Evolutionary conservation across 2,329 filamentous ascomycete genomes (phyloP).

Genomic region (Alternaria sp.): DNA sequence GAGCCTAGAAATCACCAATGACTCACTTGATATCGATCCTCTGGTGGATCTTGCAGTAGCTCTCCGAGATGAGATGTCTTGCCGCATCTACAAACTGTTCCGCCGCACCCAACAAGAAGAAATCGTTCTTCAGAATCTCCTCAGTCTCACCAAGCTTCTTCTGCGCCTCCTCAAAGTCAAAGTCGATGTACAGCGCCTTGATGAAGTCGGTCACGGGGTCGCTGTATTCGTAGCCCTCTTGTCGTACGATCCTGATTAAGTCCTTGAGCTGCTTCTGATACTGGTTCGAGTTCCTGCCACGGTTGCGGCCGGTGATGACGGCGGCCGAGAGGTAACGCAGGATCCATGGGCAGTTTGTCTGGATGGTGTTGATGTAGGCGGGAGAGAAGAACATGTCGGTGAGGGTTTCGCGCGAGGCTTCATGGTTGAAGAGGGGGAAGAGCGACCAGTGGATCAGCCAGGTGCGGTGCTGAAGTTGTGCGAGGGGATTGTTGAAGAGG

Average conservation of each 20-base stretch:
- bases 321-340: slow-evolving; percentile 92
- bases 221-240: slow-evolving; percentile 96
- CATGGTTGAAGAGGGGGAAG: slow-evolving; percentile 99
- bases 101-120: slow-evolving; percentile 87
- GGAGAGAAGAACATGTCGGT: slow-evolving; percentile 97
- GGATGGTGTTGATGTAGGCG: slow-evolving; percentile 98
- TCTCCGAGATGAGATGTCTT: slow-evolving; percentile 95
- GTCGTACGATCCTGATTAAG: slow-evolving; percentile 90
- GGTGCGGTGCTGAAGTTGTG: slow-evolving; percentile 93
- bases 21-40: slow-evolving; percentile 91
- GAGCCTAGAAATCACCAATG: neutral
- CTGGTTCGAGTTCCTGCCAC: slow-evolving; percentile 78
- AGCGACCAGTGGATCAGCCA: slow-evolving; percentile 99
- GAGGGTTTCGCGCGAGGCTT: slow-evolving; percentile 85
- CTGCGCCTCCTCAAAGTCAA: slow-evolving; percentile 97
- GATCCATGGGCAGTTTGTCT: slow-evolving; percentile 96
- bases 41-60: slow-evolving; percentile 99
- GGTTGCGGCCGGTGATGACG: slow-evolving; percentile 84
- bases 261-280: slow-evolving; percentile 99
- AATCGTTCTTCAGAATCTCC: slow-evolving; percentile 89
- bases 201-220: slow-evolving; percentile 97
- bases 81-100: slow-evolving; percentile 94
- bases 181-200: slow-evolving; percentile 93
- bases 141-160: slow-evolving; percentile 86
- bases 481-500: slow-evolving; percentile 94